A percentile compares a stretch with the other conserved stretches of the same genome.
Conservation (phyloP, 306 rosid genomes). For the Pueraria montana region DNA sequence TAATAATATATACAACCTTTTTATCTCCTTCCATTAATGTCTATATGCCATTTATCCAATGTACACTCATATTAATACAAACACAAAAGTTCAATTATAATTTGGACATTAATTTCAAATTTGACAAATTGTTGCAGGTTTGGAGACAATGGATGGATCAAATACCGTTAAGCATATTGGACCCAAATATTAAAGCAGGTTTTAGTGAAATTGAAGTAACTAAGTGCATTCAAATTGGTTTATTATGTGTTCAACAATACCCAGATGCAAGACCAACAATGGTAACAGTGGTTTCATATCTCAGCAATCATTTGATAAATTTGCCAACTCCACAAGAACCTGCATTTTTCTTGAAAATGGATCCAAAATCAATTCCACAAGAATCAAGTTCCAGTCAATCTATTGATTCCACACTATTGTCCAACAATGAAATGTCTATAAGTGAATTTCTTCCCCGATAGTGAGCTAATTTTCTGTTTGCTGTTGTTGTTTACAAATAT, state of each 20-base stretch:
- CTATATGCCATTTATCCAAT: neutral
- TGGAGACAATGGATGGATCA: constrained; percentile 56
- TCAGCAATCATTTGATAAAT: constrained; percentile 16
- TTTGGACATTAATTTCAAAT: neutral
- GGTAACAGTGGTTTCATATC: constrained; percentile 43
- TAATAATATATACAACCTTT: neutral
- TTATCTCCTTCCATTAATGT: neutral
- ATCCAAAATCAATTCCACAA: neutral
- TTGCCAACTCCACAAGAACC: constrained; percentile 56
- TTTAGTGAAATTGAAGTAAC: constrained; percentile 22
- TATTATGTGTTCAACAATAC: constrained; percentile 58
- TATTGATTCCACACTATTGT: neutral
- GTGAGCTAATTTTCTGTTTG: neutral
- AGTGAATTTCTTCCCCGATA: neutral
- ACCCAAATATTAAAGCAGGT: constrained; percentile 40
- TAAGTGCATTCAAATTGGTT: constrained; percentile 54
- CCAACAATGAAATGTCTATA: neutral
- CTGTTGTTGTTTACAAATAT: neutral
- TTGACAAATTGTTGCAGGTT: constrained; percentile 41
- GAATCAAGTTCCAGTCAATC: neutral
- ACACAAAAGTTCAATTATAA: neutral
- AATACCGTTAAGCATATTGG: constrained; percentile 44
- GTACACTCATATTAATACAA: neutral
- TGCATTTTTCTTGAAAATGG: constrained; percentile 9
- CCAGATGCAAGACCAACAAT: constrained; percentile 56